Base-by-base conservation (phyloP, 768 basidiomycete species). In the Nevesoporus exiguus region DNA sequence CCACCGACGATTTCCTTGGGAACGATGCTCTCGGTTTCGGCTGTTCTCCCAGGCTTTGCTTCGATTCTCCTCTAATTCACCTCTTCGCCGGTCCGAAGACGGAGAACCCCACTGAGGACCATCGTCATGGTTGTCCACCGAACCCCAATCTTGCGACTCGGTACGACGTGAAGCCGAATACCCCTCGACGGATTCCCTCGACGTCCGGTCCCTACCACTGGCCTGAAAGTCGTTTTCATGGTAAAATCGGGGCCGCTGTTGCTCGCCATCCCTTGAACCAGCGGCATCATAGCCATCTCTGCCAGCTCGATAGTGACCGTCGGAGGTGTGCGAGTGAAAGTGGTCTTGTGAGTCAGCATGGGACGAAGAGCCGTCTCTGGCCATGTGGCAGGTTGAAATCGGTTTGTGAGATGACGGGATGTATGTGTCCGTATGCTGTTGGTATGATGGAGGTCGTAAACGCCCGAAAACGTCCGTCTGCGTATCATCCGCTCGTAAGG, bases 401-500 rank as follows among this genome's bases (percentile, higher is more conserved):
- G 77, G 75, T 59, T 66, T 71, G 43, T 79, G 73, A 17, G 72
- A 71, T 39, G 78, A 73, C 34, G 80, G 67, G 15, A 77, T 77
- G 69, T 71, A 72, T 56, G 66, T 74, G 61, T 84, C 80, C 42
- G 77, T 65, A 46, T 70, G 75, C 49, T 69, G 69, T 61, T 71
- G 72, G 55, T 71, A 64, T 54, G 66, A 61, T 51, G 64, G 71
- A 60, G 76, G 76, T 63, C 78, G 79, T 61, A 81, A 66, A 67
- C 78, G 79, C 59, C 81, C 68, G 69, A 81, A 84, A 53, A 76
- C 67, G 56, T 84, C 80, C 62, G 77, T 66, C 70, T 74, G 76
- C 52, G 73, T 64, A 59, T 84, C 82, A 56, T 83, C 82, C 59
- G 62, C 67, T 68, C 77, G 80, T 64, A 76, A 71, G 69, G 73